Evolutionary conservation across 2,329 filamentous ascomycete species (phyloP), one percentile per base, ranked within the genome.

Genomic region (Colletotrichum sp.): DNA sequence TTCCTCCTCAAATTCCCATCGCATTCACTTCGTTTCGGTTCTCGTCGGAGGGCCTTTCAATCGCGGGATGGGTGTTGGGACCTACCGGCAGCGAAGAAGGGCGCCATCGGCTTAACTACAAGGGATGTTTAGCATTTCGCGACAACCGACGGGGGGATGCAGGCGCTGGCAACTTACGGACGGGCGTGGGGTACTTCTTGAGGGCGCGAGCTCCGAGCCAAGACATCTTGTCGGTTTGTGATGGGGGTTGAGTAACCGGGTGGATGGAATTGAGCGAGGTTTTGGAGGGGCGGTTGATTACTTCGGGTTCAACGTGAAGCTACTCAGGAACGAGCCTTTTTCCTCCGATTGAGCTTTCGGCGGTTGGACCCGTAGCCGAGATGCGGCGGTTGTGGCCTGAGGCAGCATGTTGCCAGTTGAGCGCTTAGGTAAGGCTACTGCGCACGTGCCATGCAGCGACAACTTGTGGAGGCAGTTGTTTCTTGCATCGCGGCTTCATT

Each of bases 11-110:
- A 36, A 4, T 64, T 7, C 34, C 26, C 28, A 24, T 77, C 63
- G 36, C 21, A 32, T 3, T 12, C 18, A 48, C 9, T 48, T 48
- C 43, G 18, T 48, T 0, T 21, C 21, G 13, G n/a, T 66, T 32
- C 36, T 66, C 21, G 52, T 26, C 12, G n/a, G 9, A 12, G n/a
- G n/a, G n/a, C n/a, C n/a, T n/a, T 55, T 71, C n/a, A 59, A 24
- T 65, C 30, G 48, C 9, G 43, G 43, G 7, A 48, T 3, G 34
- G 21, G 71, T 52, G 43, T 64, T 76, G 70, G 61, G 70, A 90
- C 94, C 85, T 97, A 98, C 96, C 96, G 86, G 96, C 96, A 87
- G 91, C 90, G 91, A 96, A 97, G 92, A 99, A 99, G 81, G 96
- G 96, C 86, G 92, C 93, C 93, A 98, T 93, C 82, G 96, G 96